phyloP scores from a whole-genome alignment of 306 rosid genomes.

The Begonia masoniana region DNA sequence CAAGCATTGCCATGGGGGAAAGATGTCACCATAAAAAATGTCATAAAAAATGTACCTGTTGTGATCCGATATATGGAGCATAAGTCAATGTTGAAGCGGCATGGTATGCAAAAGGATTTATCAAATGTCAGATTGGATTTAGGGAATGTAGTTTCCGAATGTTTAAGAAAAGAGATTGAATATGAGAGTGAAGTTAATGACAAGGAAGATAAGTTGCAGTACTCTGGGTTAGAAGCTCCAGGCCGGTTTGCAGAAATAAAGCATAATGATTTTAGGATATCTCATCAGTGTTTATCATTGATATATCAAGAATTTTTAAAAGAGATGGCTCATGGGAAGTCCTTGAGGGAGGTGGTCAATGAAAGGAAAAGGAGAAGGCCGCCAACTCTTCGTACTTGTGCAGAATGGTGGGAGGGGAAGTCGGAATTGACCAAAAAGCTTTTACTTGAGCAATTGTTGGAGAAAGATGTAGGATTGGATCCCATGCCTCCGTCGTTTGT shows the following conservation, averaged over 20 bases:
- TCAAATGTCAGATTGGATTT: conserved; percentile 31
- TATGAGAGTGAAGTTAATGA: conserved; percentile 12
- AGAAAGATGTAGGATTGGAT: too few species aligned
- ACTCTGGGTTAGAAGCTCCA: conserved; percentile 15
- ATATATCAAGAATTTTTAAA: conserved; percentile 27
- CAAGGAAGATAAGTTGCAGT: conserved; percentile 19
- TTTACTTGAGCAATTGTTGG: conserved; percentile 34
- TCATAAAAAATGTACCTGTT: too few species aligned
- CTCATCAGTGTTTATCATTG: conserved; percentile 52
- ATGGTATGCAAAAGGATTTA: conserved; percentile 15
- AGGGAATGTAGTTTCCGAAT: conserved; percentile 33
- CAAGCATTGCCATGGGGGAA: conserved; percentile 81
- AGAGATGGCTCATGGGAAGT: conserved; percentile 12
- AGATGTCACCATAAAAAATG: conserved; percentile 59
- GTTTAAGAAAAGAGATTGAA: conserved; percentile 23
- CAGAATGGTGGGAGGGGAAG: conserved; percentile 76
- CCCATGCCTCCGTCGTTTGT: conserved; percentile 61
- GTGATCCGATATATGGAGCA: conserved; percentile 64
- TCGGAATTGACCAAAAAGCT: conserved; percentile 63
- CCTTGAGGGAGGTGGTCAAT: conserved; percentile 10
- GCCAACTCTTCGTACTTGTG: conserved; percentile 19
- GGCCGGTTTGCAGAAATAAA: neutral
- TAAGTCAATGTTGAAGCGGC: conserved; percentile 39
- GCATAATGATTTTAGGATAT: conserved; percentile 24
- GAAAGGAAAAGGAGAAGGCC: conserved; percentile 11